A percentile compares a stretch with the other conserved stretches of the same genome.
phyloP scores from a whole-genome alignment of 2,329 filamentous ascomycete genomes.

The Mariannaea sp. region DNA sequence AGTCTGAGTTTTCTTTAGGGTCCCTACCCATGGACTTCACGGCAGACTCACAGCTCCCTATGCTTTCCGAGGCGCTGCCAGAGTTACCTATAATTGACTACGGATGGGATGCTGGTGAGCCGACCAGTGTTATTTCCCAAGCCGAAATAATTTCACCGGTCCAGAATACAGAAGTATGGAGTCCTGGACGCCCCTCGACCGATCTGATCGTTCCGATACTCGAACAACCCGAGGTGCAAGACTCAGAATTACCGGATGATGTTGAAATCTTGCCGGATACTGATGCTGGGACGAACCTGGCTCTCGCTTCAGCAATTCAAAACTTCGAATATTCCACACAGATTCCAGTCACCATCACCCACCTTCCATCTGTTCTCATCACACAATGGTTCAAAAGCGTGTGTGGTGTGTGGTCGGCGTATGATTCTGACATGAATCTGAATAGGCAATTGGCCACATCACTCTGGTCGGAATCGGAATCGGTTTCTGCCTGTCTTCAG shows the following conservation, averaged over 20 bases:
- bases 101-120: conserved; percentile 4
- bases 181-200: neutral
- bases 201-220: conserved; percentile 14
- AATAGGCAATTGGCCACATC: conserved; percentile 46
- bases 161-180: conserved; percentile 1
- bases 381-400: conserved; percentile 46
- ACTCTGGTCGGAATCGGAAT: conserved; percentile 45
- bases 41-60: neutral
- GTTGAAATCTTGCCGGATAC: conserved; percentile 10
- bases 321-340: conserved; percentile 7
- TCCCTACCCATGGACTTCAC: neutral
- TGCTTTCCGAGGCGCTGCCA: neutral
- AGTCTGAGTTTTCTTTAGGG: conserved; percentile 9
- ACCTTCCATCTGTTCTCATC: conserved; percentile 39
- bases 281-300: neutral
- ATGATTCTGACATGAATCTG: conserved; percentile 46
- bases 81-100: conserved; percentile 4
- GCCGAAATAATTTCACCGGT: neutral
- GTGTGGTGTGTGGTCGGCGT: conserved; percentile 48
- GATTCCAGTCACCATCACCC: conserved; percentile 21
- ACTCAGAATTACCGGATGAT: conserved; percentile 11
- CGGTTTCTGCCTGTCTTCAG: conserved; percentile 47
- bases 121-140: neutral
- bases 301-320: conserved; percentile 2
- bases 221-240: conserved; percentile 3